These are phyloP conservation scores for Mycena galopus DNA, from an alignment of 768 basidiomycete genomes.

Conservation along the genomic window DNA sequence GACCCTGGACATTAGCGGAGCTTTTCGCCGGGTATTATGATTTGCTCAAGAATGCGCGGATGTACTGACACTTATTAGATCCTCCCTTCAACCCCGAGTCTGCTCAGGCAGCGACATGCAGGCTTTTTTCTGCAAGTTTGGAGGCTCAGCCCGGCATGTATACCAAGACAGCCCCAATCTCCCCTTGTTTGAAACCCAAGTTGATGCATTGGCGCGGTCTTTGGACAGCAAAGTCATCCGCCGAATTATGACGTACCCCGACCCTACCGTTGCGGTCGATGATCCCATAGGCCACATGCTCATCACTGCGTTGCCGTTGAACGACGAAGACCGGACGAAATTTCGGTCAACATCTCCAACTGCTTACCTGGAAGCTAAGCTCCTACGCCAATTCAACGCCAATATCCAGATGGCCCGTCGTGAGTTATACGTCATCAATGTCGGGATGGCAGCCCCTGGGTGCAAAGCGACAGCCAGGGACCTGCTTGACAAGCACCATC, in stretches of 20 bases:
- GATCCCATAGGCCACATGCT: constrained; percentile 14
- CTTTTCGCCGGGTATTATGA: constrained; percentile 4
- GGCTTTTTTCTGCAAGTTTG: constrained; percentile 19
- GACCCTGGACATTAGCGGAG: constrained; percentile 14
- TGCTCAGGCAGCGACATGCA: constrained; percentile 4
- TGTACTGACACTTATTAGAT: constrained; percentile 5
- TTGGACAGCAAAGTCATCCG: constrained; percentile 5
- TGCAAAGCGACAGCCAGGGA: constrained; percentile 18
- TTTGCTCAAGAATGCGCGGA: neutral
- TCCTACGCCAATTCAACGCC: neutral
- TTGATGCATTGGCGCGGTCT: neutral
- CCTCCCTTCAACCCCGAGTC: constrained; percentile 8
- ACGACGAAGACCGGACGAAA: constrained; percentile 12
- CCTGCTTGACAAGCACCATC: no score
- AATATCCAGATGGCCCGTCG: constrained; percentile 9
- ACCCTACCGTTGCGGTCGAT: constrained; percentile 1
- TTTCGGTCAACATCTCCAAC: constrained; percentile 7
- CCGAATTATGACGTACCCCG: neutral
- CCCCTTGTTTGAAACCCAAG: neutral
- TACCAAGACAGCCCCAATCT: constrained; percentile 9
- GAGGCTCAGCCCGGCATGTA: constrained; percentile 21
- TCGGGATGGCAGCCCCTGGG: neutral
- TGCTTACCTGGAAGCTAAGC: constrained; percentile 5
- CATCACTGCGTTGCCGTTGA: constrained; percentile 4
- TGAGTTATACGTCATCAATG: constrained; percentile 6